Conservation (phyloP, 352 stramenopile genomes). For the Halophytophthora polymorphica region DNA sequence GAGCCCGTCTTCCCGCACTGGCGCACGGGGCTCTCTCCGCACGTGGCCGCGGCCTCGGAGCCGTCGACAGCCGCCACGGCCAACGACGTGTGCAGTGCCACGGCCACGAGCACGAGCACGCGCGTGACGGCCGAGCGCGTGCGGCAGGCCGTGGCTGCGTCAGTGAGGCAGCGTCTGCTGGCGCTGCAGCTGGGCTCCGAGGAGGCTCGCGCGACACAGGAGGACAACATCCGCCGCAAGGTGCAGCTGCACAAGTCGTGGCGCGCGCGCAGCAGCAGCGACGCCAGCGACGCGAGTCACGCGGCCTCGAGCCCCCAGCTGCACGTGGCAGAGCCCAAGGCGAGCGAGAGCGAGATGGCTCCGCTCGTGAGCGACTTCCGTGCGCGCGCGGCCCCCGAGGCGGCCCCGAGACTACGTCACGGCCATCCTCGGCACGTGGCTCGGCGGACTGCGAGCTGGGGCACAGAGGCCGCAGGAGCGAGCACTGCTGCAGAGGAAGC, state of each 20-base stretch:
- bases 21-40: constrained; percentile 29
- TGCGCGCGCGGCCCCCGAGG: not conserved
- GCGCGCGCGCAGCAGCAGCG: constrained; percentile 26
- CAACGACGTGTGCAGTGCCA: constrained; percentile 2
- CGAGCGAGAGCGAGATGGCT: not conserved
- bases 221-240: constrained; percentile 48
- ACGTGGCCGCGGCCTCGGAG: not conserved
- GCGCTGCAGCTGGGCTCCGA: constrained; percentile 24
- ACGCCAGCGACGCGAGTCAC: not conserved
- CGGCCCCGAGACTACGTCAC: constrained; percentile 7
- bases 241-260: constrained; percentile 61
- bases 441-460: constrained; percentile 3
- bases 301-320: constrained; percentile 2
- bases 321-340: constrained; percentile 2
- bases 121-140: constrained; percentile 13
- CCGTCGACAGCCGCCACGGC: not conserved
- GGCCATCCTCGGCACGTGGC: not conserved
- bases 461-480: constrained; percentile 1
- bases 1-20: constrained; percentile 39
- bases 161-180: constrained; percentile 21
- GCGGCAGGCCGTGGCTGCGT: constrained; percentile 15
- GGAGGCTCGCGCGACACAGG: constrained; percentile 31
- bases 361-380: not conserved
- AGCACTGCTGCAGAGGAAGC: not conserved
- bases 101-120: not conserved